Conservation (phyloP, 345 rosid species). For the sweet orange (Citrus sinensis) region DVS_A1.0 CM039167.1:6008001-6008500, state of each 20-base stretch:
- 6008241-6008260: background rate
- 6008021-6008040: slow-evolving; percentile 64
- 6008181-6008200: slow-evolving; percentile 2
- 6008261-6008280: background rate
- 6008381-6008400: background rate
- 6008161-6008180: background rate
- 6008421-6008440: background rate
- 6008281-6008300: background rate
- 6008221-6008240: background rate
- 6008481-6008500: background rate
- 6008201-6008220: background rate
- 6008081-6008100: slow-evolving; percentile 34
- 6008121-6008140: background rate
- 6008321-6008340: background rate
- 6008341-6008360: background rate
- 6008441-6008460: background rate
- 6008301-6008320: background rate
- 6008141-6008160: background rate
- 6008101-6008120: background rate
- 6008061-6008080: slow-evolving; percentile 77
- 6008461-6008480: background rate
- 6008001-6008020: slow-evolving; percentile 60
- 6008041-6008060: slow-evolving; percentile 80
- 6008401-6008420: background rate
- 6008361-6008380: background rate